Percentiles rank a stretch among this genome's conserved stretches.
These are phyloP conservation scores for Globisporangium abappressorium DNA, from an alignment of 352 stramenopile genomes.

Conservation along the genomic window DNA sequence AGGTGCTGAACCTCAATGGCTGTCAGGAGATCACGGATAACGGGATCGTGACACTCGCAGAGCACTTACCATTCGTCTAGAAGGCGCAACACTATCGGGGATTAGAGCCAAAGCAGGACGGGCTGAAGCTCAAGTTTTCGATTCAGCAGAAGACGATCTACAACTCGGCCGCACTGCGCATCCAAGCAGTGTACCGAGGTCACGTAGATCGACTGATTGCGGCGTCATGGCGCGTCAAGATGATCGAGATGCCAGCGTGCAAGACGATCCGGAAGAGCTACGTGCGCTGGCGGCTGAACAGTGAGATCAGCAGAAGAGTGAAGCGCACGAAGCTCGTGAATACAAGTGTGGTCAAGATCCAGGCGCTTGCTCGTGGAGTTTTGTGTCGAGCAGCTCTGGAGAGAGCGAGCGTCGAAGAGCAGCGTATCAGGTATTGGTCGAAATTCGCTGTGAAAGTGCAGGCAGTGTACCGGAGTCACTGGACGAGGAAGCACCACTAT, in stretches of 20 bases:
- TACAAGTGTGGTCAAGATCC: constrained; percentile 48
- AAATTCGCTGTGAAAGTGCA: constrained; percentile 52
- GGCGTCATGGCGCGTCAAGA: constrained; percentile 45
- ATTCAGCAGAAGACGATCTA: constrained; percentile 73
- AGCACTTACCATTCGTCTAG: constrained; percentile 72
- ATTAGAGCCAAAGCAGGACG: constrained; percentile 51
- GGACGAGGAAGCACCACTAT: constrained; percentile 40
- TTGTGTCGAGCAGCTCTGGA: constrained; percentile 38
- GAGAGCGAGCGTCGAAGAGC: constrained; percentile 26
- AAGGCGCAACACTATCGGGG: constrained; percentile 48
- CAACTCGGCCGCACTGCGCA: constrained; percentile 62
- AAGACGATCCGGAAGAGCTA: constrained; percentile 52
- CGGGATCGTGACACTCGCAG: constrained; percentile 57
- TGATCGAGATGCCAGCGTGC: constrained; percentile 50
- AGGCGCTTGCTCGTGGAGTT: constrained; percentile 51
- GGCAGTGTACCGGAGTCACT: constrained; percentile 60
- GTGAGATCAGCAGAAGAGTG: constrained; percentile 36
- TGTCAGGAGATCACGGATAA: constrained; percentile 80
- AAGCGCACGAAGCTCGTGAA: constrained; percentile 28
- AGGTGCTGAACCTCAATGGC: constrained; percentile 68
- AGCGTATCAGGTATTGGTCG: constrained; percentile 34
- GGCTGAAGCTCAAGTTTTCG: constrained; percentile 62
- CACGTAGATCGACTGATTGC: constrained; percentile 48
- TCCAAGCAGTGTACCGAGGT: constrained; percentile 67
- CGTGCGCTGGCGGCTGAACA: constrained; percentile 40